These are phyloP conservation scores for Epichloe gansuensis DNA, from an alignment of 2,329 filamentous ascomycete genomes.

Conservation along the genomic window DNA sequence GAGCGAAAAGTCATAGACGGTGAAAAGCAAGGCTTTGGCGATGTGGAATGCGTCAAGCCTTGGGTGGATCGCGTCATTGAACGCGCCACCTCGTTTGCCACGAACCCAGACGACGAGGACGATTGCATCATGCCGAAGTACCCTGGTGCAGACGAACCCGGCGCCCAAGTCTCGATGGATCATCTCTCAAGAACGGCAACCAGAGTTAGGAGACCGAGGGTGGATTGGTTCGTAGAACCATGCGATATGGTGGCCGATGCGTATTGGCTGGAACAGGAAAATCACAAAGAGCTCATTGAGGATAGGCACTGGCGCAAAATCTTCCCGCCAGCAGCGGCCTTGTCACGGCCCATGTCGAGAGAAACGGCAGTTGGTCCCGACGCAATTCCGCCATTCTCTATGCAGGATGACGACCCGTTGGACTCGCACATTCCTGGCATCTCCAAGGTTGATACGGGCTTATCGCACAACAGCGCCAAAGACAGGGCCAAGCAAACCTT, in stretches of 20 bases:
- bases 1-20: constrained; percentile 66
- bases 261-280: constrained; percentile 76
- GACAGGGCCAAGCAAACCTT: constrained; percentile 50
- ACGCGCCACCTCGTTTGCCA: constrained; percentile 16
- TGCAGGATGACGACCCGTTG: constrained; percentile 12
- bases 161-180: constrained; percentile 30
- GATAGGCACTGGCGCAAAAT: constrained; percentile 66
- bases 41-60: constrained; percentile 55
- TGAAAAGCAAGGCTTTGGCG: constrained; percentile 63
- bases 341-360: constrained; percentile 19
- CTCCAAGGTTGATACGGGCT: constrained; percentile 26
- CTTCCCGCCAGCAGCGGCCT: constrained; percentile 36
- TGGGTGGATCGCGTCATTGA: constrained; percentile 62
- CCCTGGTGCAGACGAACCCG: constrained; percentile 30
- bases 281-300: constrained; percentile 72
- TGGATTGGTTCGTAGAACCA: constrained; percentile 76
- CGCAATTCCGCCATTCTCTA: constrained; percentile 14
- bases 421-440: constrained; percentile 13
- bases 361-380: constrained; percentile 18
- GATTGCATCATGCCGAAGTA: constrained; percentile 31
- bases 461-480: constrained; percentile 39
- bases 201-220: constrained; percentile 59
- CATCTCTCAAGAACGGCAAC: constrained; percentile 30
- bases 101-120: constrained; percentile 12
- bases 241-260: constrained; percentile 81